Percentiles rank a stretch among this genome's conserved stretches.
These are phyloP conservation scores for Colletotrichum lini DNA, from an alignment of 2,329 filamentous ascomycete species.

Conservation along the genomic window DNA sequence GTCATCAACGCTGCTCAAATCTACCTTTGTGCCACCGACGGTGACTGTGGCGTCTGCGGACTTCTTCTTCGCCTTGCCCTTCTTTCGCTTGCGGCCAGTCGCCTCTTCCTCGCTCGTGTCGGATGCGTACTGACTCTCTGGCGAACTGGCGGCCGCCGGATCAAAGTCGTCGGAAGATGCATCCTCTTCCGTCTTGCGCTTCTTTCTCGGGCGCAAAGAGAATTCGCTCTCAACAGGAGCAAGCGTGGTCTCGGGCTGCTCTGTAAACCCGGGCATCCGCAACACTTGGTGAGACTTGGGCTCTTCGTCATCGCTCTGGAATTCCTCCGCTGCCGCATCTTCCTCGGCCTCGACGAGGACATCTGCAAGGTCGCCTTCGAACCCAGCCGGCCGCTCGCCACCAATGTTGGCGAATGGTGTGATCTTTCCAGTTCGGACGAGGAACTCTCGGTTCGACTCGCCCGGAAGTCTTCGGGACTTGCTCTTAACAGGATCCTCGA, in stretches of 20 bases:
- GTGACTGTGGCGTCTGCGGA: conserved; percentile 42
- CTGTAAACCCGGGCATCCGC: conserved; percentile 79
- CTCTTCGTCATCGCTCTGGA: conserved; percentile 59
- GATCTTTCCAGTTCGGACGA: conserved; percentile 97
- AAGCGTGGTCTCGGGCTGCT: conserved; percentile 57
- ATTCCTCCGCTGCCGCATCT: conserved; percentile 70
- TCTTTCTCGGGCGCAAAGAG: conserved; percentile 72
- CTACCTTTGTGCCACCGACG: conserved; percentile 56
- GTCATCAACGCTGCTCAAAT: conserved; percentile 81
- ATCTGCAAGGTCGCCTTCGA: conserved; percentile 80
- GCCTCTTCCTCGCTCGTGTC: conserved; percentile 57
- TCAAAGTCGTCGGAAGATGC: conserved; percentile 63
- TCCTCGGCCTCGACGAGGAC: conserved; percentile 87
- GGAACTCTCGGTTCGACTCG: conserved; percentile 88
- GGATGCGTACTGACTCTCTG: conserved; percentile 46
- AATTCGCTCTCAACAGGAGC: conserved; percentile 66
- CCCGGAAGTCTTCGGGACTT: conserved; percentile 77
- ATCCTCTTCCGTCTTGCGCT: conserved; percentile 57
- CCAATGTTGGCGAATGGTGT: conserved; percentile 92
- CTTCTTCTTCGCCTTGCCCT: conserved; percentile 62
- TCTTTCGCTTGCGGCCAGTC: conserved; percentile 57
- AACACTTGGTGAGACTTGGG: conserved; percentile 80
- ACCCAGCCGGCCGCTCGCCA: conserved; percentile 71
- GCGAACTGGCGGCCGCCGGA: conserved; percentile 48
- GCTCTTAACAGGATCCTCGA: conserved; percentile 57